Evolutionary conservation across 1,284 basidiomycete genomes (phyloP), one percentile per base, ranked within the genome.

Genomic region (Golubevia sp.): DNA sequence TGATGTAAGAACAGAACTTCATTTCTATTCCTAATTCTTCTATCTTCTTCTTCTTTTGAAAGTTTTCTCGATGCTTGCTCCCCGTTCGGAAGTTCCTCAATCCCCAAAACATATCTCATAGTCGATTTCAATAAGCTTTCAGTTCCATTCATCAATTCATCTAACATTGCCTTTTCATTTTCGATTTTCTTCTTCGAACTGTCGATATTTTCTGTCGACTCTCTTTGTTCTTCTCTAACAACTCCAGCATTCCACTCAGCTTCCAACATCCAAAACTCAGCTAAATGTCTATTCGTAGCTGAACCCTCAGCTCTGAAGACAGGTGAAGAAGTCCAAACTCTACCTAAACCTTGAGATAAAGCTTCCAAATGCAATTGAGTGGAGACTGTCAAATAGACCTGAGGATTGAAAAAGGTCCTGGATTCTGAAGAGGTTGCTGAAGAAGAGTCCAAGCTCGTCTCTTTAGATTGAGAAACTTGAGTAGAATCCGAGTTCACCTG

Each of bases 181-280:
- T 59, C 66, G 1, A 53, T n/a, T n/a, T n/a, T n/a, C n/a, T n/a
- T n/a, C n/a, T n/a, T n/a, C n/a, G n/a, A n/a, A n/a, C n/a, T n/a
- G n/a, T n/a, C n/a, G n/a, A n/a, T n/a, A n/a, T n/a, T n/a, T n/a
- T n/a, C n/a, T n/a, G n/a, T n/a, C n/a, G n/a, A n/a, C n/a, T n/a
- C n/a, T n/a, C n/a, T n/a, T n/a, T n/a, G n/a, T n/a, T n/a, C n/a
- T n/a, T n/a, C n/a, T n/a, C n/a, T n/a, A n/a, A n/a, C n/a, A n/a
- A n/a, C n/a, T n/a, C 92, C 89, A 81, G 97, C 38, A 44, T 44
- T 44, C 61, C 76, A 60, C 27, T 83, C 96, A 0, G 92, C 94
- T 85, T 99, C 96, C 62, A 97, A 88, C 96, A 99, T 99, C 92
- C 93, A 97, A 84, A 99, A 99, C 82, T 99, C 97, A 55, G 93